Percentiles rank a stretch among this genome's conserved stretches.
phyloP scores from a whole-genome alignment of 2,329 filamentous ascomycete species.

The Colletotrichum acutatum region DNA sequence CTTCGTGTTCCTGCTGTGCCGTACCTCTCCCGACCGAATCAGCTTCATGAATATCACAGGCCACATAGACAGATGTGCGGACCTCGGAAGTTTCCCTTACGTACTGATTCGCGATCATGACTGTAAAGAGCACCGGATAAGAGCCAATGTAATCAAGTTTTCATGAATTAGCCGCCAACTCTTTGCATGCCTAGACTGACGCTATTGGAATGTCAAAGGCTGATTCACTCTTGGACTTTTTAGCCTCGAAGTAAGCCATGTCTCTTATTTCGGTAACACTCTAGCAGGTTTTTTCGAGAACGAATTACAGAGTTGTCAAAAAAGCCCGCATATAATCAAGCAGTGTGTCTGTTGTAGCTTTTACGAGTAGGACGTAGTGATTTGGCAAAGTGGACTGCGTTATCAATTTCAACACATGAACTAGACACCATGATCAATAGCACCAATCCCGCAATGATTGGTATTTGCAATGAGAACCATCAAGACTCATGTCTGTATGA shows the following conservation, averaged over 20 bases:
- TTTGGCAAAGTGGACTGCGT: not conserved
- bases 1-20: slow-evolving; percentile 18
- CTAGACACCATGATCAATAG: not conserved
- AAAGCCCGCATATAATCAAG: not conserved
- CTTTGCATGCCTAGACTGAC: not conserved
- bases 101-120: not conserved
- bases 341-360: not conserved
- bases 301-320: not conserved
- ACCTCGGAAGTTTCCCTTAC: not conserved
- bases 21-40: not conserved
- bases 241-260: not conserved
- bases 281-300: no score
- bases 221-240: not conserved
- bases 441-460: not conserved
- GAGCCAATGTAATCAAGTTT: not conserved
- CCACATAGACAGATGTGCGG: not conserved
- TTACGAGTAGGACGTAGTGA: not conserved
- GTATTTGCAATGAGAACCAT: not conserved
- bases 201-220: not conserved
- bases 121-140: not conserved
- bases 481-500: not conserved
- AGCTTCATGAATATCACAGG: not conserved
- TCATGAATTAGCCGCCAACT: not conserved
- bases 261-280: not conserved
- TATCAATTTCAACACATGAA: no score